Conservation (phyloP, 805 yeast species). For the Lipomyces orientalis region DNA sequence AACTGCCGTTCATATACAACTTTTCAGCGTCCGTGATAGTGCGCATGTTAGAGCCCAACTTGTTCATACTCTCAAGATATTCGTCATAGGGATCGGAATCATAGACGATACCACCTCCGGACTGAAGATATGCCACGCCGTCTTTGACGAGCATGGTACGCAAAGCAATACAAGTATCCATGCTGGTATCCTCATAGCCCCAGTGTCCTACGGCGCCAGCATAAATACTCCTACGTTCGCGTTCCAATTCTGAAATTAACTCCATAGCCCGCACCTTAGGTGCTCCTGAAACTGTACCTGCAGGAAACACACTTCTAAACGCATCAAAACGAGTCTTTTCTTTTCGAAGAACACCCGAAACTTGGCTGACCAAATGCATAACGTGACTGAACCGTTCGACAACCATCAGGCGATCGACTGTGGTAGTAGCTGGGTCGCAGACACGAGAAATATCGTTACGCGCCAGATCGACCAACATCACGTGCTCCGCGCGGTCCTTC, state of each 20-base stretch:
- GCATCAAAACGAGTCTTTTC: constrained; percentile 95
- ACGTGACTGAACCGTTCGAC: constrained; percentile 96
- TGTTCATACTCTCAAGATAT: constrained; percentile 94
- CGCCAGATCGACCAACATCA: constrained; percentile 97
- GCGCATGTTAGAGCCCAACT: constrained; percentile 90
- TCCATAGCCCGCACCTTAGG: constrained; percentile 98
- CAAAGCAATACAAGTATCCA: constrained; percentile 98
- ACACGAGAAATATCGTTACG: constrained; percentile 94
- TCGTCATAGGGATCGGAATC: constrained; percentile 96
- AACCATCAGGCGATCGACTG: constrained; percentile 84
- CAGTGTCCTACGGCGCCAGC: constrained; percentile 99
- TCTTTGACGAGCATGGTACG: constrained; percentile 96
- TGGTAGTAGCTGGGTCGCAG: constrained; percentile 84
- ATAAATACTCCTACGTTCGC: constrained; percentile 92
- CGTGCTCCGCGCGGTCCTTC: constrained; percentile 97
- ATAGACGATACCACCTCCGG: constrained; percentile 98
- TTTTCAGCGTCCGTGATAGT: constrained; percentile 93
- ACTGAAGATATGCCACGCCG: constrained; percentile 90
- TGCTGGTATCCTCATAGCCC: constrained; percentile 92
- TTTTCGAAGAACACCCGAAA: constrained; percentile 83
- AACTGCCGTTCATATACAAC: constrained; percentile 62
- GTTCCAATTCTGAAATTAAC: constrained; percentile 84
- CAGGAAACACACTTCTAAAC: constrained; percentile 96
- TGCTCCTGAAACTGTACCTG: constrained; percentile 98
- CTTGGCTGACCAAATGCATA: constrained; percentile 94